Base-by-base conservation (phyloP, 805 yeast genomes). In the Torulaspora gathmanii region DNA sequence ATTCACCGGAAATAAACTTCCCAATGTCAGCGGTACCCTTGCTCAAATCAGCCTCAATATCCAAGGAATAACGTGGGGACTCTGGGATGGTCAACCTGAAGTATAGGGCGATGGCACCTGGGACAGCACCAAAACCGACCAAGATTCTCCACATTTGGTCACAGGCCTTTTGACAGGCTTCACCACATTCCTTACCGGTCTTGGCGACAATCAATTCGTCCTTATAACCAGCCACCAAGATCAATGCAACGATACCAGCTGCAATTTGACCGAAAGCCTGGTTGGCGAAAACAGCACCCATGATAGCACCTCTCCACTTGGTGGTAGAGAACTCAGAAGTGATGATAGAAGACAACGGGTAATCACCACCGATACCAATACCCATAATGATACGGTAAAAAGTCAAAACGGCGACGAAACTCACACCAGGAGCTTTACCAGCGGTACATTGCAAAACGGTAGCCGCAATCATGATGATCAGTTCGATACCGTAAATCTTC, bases 341-440 rank as follows among this genome's bases (percentile, higher is more conserved):
- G 54, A 88, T 88, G 66, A 88, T 83, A n/a, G 95, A 86, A 13
- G 95, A 86, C 60, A 89, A 75, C 56, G 96, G 96, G 68, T 88
- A 88, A 72, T 88, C 96, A 77, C 96, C 96, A 73, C 96, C 96
- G 58, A 88, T 89, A 80, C 96, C 96, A 58, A 89, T 83, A 75
- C 96, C 96, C 87, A 82, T 83, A 52, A 88, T 62, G 54, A 88
- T 82, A 79, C 96, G 84, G 71, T 80, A 82, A 61, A 83, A 81
- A 9, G 82, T 70, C 51, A 89, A 73, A 41, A 86, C 74, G 35
- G 93, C 95, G 45, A 79, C 78, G 60, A 87, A 83, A 61, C 73
- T 75, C 49, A 87, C 70, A 53, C 83, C 93, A 20, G 86, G 77
- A 20, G 95, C 78, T 8, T 67, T 59, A 60, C 95, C 96, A 37